Evolutionary conservation across 139 green algal species (phyloP).

Genomic region (Astrephomene gubernaculifera): DNA sequence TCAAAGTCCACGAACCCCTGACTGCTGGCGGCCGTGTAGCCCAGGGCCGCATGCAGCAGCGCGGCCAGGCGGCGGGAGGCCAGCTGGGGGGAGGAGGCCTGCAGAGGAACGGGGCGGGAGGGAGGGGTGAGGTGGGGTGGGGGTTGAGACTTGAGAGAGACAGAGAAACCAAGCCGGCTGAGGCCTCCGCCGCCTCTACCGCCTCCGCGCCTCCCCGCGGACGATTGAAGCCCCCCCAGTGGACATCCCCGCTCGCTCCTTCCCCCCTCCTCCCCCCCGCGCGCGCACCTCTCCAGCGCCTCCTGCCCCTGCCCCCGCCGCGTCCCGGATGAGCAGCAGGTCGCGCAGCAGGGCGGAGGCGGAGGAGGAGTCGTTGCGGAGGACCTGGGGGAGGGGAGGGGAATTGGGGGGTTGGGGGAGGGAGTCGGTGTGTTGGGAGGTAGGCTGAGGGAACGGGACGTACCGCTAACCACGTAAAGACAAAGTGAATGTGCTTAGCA

Average conservation of each 20-base stretch:
- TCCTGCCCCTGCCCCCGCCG: not conserved
- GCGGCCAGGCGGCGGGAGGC: constrained; percentile 73
- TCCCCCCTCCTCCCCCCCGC: not conserved
- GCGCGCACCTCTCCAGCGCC: not conserved
- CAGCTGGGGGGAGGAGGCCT: no score
- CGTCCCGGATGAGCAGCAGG: constrained; percentile 61
- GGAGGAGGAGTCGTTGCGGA: constrained; percentile 71
- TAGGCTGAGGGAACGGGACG: no score
- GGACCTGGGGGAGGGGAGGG: constrained; percentile 51
- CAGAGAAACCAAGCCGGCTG: no score
- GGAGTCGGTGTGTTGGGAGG: not conserved
- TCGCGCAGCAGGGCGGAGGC: constrained; percentile 69
- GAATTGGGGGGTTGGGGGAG: not conserved
- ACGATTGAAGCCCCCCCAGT: no score
- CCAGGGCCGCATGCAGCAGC: constrained; percentile 84
- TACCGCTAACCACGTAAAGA: no score
- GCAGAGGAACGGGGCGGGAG: no score
- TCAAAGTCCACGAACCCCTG: constrained; percentile 86
- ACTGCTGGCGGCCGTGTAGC: constrained; percentile 71
- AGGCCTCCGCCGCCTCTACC: no score
- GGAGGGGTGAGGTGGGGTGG: no score
- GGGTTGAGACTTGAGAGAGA: no score
- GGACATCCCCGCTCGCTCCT: not conserved
- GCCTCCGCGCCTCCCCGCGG: no score
- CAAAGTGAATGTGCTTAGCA: no score